phyloP scores from a whole-genome alignment of 2,329 filamentous ascomycete genomes.

The Penicillium polonicum region DNA sequence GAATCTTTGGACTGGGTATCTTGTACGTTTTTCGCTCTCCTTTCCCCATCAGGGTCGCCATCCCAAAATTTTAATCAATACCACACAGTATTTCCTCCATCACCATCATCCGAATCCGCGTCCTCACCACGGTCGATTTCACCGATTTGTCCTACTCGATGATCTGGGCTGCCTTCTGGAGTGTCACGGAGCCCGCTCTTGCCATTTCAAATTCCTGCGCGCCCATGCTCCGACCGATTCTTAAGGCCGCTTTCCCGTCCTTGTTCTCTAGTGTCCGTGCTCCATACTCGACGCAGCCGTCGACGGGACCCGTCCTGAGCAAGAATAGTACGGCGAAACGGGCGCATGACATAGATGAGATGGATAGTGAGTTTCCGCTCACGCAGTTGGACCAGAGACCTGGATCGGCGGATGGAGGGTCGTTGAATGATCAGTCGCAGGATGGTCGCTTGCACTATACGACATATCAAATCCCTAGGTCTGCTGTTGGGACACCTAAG shows the following conservation, averaged over 20 bases:
- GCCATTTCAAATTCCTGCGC: conserved; percentile 25
- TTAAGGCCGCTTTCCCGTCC: conserved; percentile 17
- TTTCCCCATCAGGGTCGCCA: background rate
- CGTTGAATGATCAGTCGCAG: conserved; percentile 11
- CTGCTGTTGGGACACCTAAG: background rate
- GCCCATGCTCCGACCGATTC: conserved; percentile 26
- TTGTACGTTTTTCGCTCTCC: conserved; percentile 15
- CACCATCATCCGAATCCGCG: conserved; percentile 25
- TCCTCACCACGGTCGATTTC: conserved; percentile 24
- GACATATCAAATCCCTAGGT: background rate
- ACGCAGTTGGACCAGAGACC: background rate
- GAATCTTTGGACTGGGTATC: conserved; percentile 26
- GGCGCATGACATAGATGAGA: conserved; percentile 7
- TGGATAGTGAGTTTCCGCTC: conserved; percentile 16
- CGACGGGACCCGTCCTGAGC: background rate
- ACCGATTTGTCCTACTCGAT: conserved; percentile 25
- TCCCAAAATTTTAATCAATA: background rate
- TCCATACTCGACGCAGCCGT: conserved; percentile 7
- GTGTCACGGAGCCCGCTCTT: conserved; percentile 27
- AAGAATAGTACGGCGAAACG: conserved; percentile 6
- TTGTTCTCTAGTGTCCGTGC: conserved; percentile 10
- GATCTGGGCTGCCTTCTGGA: conserved; percentile 27
- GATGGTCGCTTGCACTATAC: conserved; percentile 6
- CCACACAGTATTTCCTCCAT: conserved; percentile 26
- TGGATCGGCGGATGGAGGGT: background rate